A percentile compares a stretch with the other conserved stretches of the same genome.
Conservation (phyloP, 768 basidiomycete genomes). For the Mycena maculata region DNA sequence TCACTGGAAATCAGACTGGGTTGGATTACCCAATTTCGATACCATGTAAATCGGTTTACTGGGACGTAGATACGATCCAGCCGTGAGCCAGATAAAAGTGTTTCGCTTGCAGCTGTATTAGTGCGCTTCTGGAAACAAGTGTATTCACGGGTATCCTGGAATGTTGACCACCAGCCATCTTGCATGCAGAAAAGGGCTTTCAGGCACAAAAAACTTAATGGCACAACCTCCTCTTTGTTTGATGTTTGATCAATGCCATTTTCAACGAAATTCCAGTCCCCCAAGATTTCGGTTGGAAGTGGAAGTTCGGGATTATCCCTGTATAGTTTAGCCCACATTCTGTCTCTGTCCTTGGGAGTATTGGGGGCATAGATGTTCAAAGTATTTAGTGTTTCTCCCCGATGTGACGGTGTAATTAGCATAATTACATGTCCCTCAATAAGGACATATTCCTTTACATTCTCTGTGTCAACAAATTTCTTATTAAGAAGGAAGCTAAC, state of each 20-base stretch:
- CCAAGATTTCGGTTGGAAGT: conserved; percentile 11
- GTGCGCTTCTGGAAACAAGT: too few relatives aligned
- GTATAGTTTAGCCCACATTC: background rate
- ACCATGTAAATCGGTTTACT: background rate
- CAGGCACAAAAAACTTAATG: too few relatives aligned
- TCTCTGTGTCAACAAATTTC: too few relatives aligned
- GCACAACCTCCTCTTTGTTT: too few relatives aligned
- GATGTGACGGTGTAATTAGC: background rate
- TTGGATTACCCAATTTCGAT: too few relatives aligned
- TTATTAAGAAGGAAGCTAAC: too few relatives aligned
- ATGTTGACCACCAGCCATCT: too few relatives aligned
- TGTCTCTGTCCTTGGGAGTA: background rate
- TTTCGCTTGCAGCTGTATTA: background rate
- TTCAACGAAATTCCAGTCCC: background rate
- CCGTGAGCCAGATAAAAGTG: background rate
- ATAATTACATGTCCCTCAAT: background rate
- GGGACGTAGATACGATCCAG: conserved; percentile 12
- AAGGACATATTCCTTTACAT: too few relatives aligned
- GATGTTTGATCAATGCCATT: background rate
- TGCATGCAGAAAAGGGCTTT: too few relatives aligned
- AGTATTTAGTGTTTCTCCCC: background rate
- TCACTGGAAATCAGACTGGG: background rate
- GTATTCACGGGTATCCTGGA: too few relatives aligned
- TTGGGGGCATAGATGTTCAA: background rate
- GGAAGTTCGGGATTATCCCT: background rate